phyloP scores from a whole-genome alignment of 192 early-diverging fungal genomes.

The Phycomyces blakesleeanus region DNA sequence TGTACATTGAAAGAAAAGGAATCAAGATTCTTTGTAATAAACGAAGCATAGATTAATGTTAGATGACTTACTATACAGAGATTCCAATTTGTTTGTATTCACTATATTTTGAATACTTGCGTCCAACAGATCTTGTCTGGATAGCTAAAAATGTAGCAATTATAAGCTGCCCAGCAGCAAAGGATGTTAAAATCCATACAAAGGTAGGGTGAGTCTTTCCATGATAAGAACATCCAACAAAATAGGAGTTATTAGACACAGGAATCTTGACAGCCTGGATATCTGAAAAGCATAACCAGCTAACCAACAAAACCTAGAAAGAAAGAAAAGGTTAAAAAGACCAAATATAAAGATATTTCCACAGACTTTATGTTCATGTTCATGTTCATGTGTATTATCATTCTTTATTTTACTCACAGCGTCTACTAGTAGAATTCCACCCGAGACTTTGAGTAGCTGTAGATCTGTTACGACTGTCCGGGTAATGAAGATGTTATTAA shows the following conservation, averaged over 20 bases:
- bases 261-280: slow-evolving; percentile 8
- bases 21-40: too few species aligned
- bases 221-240: slow-evolving; percentile 21
- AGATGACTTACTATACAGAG: slow-evolving; percentile 53
- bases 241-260: slow-evolving; percentile 18
- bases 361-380: too few species aligned
- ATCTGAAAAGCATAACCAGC: slow-evolving; percentile 18
- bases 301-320: slow-evolving; percentile 15
- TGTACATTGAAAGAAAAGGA: slow-evolving; percentile 9
- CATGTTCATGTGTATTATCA: too few species aligned
- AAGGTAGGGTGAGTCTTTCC: slow-evolving; percentile 13
- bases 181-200: slow-evolving; percentile 21
- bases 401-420: too few species aligned
- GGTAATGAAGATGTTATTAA: slow-evolving; percentile 49
- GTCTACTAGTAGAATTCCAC: slow-evolving; percentile 32
- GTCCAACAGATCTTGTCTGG: slow-evolving; percentile 40
- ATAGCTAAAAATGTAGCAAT: slow-evolving; percentile 43
- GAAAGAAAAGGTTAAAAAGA: neutral
- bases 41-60: too few species aligned
- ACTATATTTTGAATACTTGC: slow-evolving; percentile 40
- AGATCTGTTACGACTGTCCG: slow-evolving; percentile 39
- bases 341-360: too few species aligned
- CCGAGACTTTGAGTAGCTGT: slow-evolving; percentile 45
- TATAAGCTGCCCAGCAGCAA: slow-evolving; percentile 28
- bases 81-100: slow-evolving; percentile 49